A percentile compares a stretch with the other conserved stretches of the same genome.
Evolutionary conservation across 1,284 basidiomycete genomes (phyloP).

Genomic region (Bondarzewia mesenterica): DNA sequence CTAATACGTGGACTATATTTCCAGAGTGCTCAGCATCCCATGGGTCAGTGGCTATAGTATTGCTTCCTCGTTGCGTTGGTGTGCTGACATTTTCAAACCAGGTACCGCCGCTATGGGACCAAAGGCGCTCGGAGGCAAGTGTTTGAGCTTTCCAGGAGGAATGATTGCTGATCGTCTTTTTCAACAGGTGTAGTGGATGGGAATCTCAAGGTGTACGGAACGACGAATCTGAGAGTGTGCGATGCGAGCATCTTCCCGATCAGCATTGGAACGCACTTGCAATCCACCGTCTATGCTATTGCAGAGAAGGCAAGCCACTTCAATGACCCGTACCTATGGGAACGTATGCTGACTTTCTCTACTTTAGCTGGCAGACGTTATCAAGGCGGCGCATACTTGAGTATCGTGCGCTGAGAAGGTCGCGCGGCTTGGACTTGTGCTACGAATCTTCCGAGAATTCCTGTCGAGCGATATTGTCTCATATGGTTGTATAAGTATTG

Average conservation of each 20-base stretch:
- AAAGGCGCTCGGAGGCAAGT: conserved; percentile 5
- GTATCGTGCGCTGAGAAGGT: no score
- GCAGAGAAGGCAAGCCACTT: conserved; percentile 7
- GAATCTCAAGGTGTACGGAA: conserved; percentile 37
- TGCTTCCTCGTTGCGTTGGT: neutral
- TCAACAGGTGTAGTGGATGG: conserved; percentile 24
- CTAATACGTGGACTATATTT: no score
- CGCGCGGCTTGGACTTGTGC: no score
- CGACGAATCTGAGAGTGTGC: conserved; percentile 29
- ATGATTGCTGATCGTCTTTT: neutral
- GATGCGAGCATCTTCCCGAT: conserved; percentile 33
- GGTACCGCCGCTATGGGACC: conserved; percentile 11
- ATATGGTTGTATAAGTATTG: no score
- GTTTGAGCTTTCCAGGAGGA: no score
- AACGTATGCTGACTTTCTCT: no score
- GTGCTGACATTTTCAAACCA: neutral
- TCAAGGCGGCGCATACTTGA: no score
- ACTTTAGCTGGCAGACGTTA: no score
- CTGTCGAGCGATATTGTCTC: no score
- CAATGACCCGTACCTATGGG: no score
- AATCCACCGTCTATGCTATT: conserved; percentile 3
- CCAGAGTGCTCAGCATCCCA: neutral
- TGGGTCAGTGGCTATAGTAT: neutral
- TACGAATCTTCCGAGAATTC: no score
- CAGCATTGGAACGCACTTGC: conserved; percentile 1